phyloP scores from a whole-genome alignment of 2,329 filamentous ascomycete genomes.

The Aureobasidium mangrovei region DNA sequence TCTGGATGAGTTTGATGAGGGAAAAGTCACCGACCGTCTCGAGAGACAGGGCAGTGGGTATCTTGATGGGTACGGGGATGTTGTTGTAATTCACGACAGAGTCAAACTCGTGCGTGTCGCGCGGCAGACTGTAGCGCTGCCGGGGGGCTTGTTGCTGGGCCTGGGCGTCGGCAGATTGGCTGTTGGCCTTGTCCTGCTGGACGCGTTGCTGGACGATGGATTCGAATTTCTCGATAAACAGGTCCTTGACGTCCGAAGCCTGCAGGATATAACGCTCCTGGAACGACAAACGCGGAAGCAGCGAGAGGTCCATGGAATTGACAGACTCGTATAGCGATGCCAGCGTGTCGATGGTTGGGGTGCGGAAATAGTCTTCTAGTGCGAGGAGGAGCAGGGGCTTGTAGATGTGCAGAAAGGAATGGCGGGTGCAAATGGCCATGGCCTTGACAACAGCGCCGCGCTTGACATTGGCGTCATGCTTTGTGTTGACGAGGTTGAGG shows the following conservation, averaged over 20 bases:
- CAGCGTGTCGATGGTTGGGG: slow-evolving; percentile 78
- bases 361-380: slow-evolving; percentile 93
- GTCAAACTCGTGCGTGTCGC: slow-evolving; percentile 97
- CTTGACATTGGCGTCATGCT: slow-evolving; percentile 87
- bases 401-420: slow-evolving; percentile 97
- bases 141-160: slow-evolving; percentile 18
- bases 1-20: slow-evolving; percentile 92
- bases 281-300: slow-evolving; percentile 77
- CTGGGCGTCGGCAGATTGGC: slow-evolving; percentile 12
- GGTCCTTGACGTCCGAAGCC: slow-evolving; percentile 84
- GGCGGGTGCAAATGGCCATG: slow-evolving; percentile 97
- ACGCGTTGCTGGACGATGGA: slow-evolving; percentile 81
- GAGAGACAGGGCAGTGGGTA: slow-evolving; percentile 84
- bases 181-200: slow-evolving; percentile 48
- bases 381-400: slow-evolving; percentile 90
- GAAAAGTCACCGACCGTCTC: slow-evolving; percentile 98
- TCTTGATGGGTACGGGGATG: slow-evolving; percentile 92
- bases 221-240: slow-evolving; percentile 97
- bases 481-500: slow-evolving; percentile 94
- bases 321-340: slow-evolving; percentile 83
- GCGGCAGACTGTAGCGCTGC: slow-evolving; percentile 62
- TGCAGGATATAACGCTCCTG: slow-evolving; percentile 82
- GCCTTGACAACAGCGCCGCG: slow-evolving; percentile 93
- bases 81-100: slow-evolving; percentile 92
- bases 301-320: slow-evolving; percentile 91